Conservation (phyloP, 164 flowering plant species). For the Tetracentron sinense region DNA sequence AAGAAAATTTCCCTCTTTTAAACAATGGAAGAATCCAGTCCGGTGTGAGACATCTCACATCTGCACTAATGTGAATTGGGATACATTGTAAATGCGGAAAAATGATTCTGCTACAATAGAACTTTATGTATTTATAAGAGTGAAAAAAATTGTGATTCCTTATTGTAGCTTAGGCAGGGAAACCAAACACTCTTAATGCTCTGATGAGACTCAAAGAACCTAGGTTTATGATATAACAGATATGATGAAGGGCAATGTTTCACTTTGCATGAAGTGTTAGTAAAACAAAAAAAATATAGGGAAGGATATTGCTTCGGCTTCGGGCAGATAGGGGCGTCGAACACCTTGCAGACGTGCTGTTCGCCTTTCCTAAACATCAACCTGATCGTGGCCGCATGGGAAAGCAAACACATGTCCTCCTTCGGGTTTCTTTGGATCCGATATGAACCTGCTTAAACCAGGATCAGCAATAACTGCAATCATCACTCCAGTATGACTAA, state of each 20-base stretch:
- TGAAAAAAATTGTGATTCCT: too few species aligned
- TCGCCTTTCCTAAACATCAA: constrained; percentile 99
- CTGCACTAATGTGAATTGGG: background rate
- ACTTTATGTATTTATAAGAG: too few species aligned
- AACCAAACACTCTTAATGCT: too few species aligned
- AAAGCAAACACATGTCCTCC: constrained; percentile 99
- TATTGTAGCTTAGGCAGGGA: too few species aligned
- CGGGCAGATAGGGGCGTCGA: constrained; percentile 96
- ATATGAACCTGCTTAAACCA: constrained; percentile 85
- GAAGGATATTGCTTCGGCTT: constrained; percentile 98
- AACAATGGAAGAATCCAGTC: background rate
- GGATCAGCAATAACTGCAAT: constrained; percentile 94
- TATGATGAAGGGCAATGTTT: background rate
- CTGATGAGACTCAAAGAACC: too few species aligned
- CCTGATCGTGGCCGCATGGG: constrained; percentile 89
- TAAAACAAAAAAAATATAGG: background rate
- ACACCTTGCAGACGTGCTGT: constrained; percentile 95
- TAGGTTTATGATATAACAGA: too few species aligned
- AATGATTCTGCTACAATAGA: too few species aligned
- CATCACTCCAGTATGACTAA: background rate
- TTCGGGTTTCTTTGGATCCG: constrained; percentile 99
- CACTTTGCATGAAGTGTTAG: too few species aligned
- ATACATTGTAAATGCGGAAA: too few species aligned
- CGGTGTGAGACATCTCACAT: background rate
- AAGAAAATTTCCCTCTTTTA: background rate